A percentile compares a stretch with the other conserved stretches of the same genome.
Evolutionary conservation across 1,284 basidiomycete genomes (phyloP).

Genomic region (Trichosporon ovoides): DNA sequence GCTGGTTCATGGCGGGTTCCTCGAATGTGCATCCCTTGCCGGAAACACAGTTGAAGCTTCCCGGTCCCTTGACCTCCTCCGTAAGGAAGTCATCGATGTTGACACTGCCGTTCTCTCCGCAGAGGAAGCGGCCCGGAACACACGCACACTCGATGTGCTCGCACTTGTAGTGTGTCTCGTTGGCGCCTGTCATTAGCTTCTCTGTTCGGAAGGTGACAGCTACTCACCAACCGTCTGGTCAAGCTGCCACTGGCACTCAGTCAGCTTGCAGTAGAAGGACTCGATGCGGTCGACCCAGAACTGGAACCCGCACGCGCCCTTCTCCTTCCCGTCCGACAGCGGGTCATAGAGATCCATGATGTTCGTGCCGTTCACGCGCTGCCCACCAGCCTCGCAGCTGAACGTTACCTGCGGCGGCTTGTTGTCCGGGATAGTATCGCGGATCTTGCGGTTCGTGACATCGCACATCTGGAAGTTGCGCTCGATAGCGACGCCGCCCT

Average conservation of each 20-base stretch:
- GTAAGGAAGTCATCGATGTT: constrained; percentile 90
- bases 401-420: constrained; percentile 89
- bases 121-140: constrained; percentile 86
- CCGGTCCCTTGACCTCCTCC: constrained; percentile 87
- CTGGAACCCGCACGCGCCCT: constrained; percentile 77
- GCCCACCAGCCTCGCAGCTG: constrained; percentile 58
- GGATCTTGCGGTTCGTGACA: constrained; percentile 88
- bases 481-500: constrained; percentile 81
- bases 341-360: constrained; percentile 1
- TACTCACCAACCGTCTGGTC: constrained; percentile 30
- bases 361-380: constrained; percentile 15
- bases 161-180: constrained; percentile 71
- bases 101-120: constrained; percentile 90
- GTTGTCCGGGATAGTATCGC: constrained; percentile 79
- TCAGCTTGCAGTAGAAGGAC: constrained; percentile 89
- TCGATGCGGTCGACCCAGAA: constrained; percentile 95
- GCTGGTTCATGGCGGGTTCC: constrained; percentile 91
- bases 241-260: constrained; percentile 50
- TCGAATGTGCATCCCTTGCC: constrained; percentile 75
- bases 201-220: not conserved
- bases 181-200: constrained; percentile 51
- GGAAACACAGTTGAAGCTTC: constrained; percentile 73
- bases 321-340: constrained; percentile 1
- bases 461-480: constrained; percentile 96
- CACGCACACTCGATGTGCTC: constrained; percentile 82